These are phyloP conservation scores for Lomentospora prolificans DNA, from an alignment of 2,329 filamentous ascomycete genomes.

Conservation along the genomic window DNA sequence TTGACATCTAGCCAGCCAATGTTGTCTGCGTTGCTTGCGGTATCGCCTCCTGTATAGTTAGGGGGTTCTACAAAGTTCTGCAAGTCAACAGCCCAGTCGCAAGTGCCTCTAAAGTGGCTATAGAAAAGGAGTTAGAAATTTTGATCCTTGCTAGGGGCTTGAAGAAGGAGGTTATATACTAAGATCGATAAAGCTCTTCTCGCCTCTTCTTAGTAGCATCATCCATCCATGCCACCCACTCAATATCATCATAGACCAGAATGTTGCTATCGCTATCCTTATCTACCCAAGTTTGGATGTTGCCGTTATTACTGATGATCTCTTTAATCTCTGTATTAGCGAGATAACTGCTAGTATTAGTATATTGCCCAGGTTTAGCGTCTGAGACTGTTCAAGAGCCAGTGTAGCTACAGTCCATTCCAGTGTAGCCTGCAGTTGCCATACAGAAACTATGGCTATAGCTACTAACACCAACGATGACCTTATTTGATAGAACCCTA, in stretches of 20 bases:
- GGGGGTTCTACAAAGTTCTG: not conserved
- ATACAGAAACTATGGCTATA: slow-evolving; percentile 25
- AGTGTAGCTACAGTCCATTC: slow-evolving; percentile 16
- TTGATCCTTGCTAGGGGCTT: not conserved
- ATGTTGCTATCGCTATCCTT: slow-evolving; percentile 10
- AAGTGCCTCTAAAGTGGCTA: slow-evolving; percentile 16
- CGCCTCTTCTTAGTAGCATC: not conserved
- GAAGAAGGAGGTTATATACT: not conserved
- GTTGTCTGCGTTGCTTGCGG: not conserved
- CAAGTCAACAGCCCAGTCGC: slow-evolving; percentile 18
- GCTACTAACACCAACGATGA: slow-evolving; percentile 21
- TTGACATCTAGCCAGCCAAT: not conserved
- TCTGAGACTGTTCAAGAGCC: slow-evolving; percentile 14
- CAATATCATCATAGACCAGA: slow-evolving; percentile 14
- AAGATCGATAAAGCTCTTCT: not conserved
- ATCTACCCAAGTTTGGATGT: not conserved
- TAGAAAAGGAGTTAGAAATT: slow-evolving; percentile 8
- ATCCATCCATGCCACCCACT: slow-evolving; percentile 17
- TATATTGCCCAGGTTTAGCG: slow-evolving; percentile 19
- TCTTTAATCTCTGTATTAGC: slow-evolving; percentile 19
- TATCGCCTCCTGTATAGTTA: not conserved
- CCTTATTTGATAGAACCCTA: slow-evolving; percentile 18
- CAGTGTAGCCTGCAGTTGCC: slow-evolving; percentile 18
- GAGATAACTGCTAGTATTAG: slow-evolving; percentile 20
- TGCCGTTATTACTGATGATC: slow-evolving; percentile 6